Evolutionary conservation across 805 yeast genomes (phyloP), one percentile per base, ranked within the genome.

Genomic region (Groenewaldozyma tartarivorans): DNA sequence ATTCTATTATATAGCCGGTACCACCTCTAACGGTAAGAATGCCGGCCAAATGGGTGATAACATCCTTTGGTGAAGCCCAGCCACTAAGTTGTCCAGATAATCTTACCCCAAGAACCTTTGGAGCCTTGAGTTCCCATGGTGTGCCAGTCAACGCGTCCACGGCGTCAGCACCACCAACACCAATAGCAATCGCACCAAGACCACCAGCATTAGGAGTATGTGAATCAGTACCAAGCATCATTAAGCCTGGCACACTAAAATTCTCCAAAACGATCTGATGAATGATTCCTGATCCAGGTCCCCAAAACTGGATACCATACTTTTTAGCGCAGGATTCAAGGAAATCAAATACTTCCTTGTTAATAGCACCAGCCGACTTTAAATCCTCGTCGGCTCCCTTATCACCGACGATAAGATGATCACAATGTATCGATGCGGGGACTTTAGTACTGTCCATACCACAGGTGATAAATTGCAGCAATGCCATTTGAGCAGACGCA

Each of bases 131-230:
- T 69, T 92, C 98, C 98, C 98, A 92, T 43, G 98, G 96, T 22
- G 92, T 81, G 50, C 92, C 95, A 34, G 97, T 87, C 58, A 92
- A 69, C 39, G 92, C 98, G 64, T 92, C 98, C 42, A 92, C 98
- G 32, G 98, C 98, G 67, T 92, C 98, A 42, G 98, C 98, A 71
- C 98, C 98, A 67, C 98, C 98, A 32, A 92, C 98, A 68, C 98
- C 98, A 61, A 92, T 92, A 55, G 98, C 97, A 51, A 90, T 80
- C 51, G 95, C 95, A 61, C 98, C 98, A 48, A 92, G 69, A 52
- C 98, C 98, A 69, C 98, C 98, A 22, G 98, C 98, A 57, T 92
- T 92, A 37, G 98, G 98, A 37, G 98, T 92, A 64, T 92, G 98
- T 1, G 97, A 88, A 65, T 92, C 98, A 32, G 98, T 92, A 53